Evolutionary conservation across 2,329 filamentous ascomycete species (phyloP), one percentile per base, ranked within the genome.

Genomic region (Penicillium sp.): DNA sequence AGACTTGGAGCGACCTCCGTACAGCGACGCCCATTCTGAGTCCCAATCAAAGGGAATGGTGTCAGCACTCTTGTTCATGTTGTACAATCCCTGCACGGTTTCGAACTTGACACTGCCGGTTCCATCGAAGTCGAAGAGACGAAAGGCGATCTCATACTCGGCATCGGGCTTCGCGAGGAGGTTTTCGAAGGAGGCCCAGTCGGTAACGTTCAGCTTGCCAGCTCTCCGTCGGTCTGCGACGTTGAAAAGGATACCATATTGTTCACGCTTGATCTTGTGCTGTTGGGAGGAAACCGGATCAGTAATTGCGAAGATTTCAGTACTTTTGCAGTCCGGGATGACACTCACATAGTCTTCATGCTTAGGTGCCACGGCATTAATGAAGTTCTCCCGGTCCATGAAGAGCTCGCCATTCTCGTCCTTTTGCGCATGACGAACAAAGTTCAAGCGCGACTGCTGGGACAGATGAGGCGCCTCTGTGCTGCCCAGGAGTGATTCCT

Each of bases 141-240:
- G 87, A 75, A 97, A 98, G 15, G 93, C 91, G 62, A 98, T 95
- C 71, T 97, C 90, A 73, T 98, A 98, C 74, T 98, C 93, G 69
- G 93, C 93, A 66, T 97, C 93, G 54, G 93, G 87, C 73, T 96
- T 97, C 60, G 79, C 78, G 52, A 98, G 83, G 56, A 98, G 80
- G 75, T 95, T 94, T 74, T 96, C 88, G 71, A 97, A 98, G 57
- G 86, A 85, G 41, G 80, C 83, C 89, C 91, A 98, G 73, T 98
- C 93, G 53, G 82, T 76, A 48, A 97, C 74, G 60, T 75, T 86
- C 60, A 98, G 77, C 61, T 80, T 83, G 56, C 90, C 90, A 39
- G 76, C 76, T 58, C 77, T 79, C 57, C 81, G 81, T 61, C 87
- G 82, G 71, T 98, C 93, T 61, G 93, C 93, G 51, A 98, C 86